Evolutionary conservation across 352 stramenopile species (phyloP).

Genomic region (Phytopythium montanum): DNA sequence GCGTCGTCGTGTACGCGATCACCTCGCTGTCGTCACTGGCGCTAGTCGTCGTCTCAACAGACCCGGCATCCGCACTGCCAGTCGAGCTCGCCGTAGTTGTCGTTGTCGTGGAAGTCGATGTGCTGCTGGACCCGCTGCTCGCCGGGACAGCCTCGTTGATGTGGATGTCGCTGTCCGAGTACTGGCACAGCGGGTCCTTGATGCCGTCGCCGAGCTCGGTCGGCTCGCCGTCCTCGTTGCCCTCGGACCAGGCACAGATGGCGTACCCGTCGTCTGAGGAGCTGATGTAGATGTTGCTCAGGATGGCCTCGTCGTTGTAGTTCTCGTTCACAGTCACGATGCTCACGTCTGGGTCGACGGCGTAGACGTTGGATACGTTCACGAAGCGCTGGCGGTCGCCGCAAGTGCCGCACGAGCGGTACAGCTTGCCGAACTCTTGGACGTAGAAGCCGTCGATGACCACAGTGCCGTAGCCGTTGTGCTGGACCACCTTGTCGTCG

Average conservation of each 20-base stretch:
- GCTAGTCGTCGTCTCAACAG: not conserved
- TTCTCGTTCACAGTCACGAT: slow-evolving; percentile 48
- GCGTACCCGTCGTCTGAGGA: slow-evolving; percentile 12
- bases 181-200: slow-evolving; percentile 15
- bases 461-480: slow-evolving; percentile 39
- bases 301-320: slow-evolving; percentile 24
- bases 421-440: slow-evolving; percentile 43
- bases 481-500: slow-evolving; percentile 50
- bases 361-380: slow-evolving; percentile 29
- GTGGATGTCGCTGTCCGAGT: slow-evolving; percentile 15
- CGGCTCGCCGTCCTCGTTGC: slow-evolving; percentile 14
- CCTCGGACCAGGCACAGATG: slow-evolving; percentile 31
- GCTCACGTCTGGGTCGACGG: slow-evolving; percentile 29
- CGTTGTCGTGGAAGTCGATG: not conserved
- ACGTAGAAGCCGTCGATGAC: slow-evolving; percentile 43
- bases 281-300: slow-evolving; percentile 35
- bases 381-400: slow-evolving; percentile 25
- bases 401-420: slow-evolving; percentile 40
- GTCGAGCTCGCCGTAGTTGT: not conserved
- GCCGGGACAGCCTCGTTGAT: slow-evolving; percentile 14
- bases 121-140: not conserved
- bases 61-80: not conserved
- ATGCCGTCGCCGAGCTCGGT: slow-evolving; percentile 24
- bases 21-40: not conserved
- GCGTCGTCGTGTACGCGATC: not conserved